Conservation (phyloP, 2,329 filamentous ascomycete species). For the Phaeomoniella chlamydospora region DNA sequence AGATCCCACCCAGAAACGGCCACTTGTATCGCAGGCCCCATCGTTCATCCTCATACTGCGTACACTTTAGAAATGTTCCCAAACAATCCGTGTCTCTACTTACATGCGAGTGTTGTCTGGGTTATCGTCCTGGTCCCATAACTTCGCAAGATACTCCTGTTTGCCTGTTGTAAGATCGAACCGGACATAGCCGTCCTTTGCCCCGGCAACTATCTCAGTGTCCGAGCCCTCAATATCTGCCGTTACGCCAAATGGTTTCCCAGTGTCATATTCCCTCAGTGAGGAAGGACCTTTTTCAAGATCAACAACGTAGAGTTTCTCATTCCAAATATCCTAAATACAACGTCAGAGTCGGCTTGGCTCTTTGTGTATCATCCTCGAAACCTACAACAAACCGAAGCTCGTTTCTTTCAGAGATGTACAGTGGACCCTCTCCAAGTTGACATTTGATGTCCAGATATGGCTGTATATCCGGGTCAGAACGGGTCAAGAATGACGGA, state of each 20-base stretch:
- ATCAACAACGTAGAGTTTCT: conserved; percentile 58
- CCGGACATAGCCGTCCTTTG: conserved; percentile 71
- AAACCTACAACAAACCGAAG: conserved; percentile 26
- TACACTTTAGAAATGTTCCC: conserved; percentile 3
- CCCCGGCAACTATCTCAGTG: conserved; percentile 58
- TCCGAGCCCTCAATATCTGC: conserved; percentile 57
- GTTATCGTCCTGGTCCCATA: conserved; percentile 37
- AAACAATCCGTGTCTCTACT: conserved; percentile 8
- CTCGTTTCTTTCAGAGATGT: conserved; percentile 21
- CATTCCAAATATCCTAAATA: conserved; percentile 62
- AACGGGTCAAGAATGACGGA: too few species aligned
- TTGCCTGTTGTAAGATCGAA: conserved; percentile 49
- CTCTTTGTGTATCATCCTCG: too few species aligned
- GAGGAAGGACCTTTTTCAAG: conserved; percentile 49
- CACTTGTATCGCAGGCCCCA: conserved; percentile 63
- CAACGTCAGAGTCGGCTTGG: too few species aligned
- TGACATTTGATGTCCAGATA: conserved; percentile 22
- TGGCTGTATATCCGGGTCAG: conserved; percentile 51
- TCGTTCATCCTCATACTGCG: conserved; percentile 55
- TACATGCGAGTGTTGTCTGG: conserved; percentile 30
- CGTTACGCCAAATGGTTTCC: conserved; percentile 50
- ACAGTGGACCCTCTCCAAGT: conserved; percentile 25
- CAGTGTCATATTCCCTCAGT: conserved; percentile 40
- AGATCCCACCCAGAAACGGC: conserved; percentile 70
- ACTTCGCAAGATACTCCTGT: conserved; percentile 40